Evolutionary conservation across 306 rosid species (phyloP).

Genomic region (Corylus americana): DNA sequence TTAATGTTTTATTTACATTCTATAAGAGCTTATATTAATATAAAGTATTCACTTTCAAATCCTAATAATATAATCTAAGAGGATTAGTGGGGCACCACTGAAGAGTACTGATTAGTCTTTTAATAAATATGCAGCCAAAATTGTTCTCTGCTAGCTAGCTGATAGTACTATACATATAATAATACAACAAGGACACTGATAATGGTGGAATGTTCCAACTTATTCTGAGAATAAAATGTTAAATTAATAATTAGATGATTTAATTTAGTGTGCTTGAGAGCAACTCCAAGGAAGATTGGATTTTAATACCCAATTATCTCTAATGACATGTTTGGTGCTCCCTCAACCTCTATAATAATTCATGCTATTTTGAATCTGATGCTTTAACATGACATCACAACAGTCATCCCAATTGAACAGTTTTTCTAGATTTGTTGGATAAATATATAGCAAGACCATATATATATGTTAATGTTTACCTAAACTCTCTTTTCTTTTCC

Average conservation of each 20-base stretch:
- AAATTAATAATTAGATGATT: neutral
- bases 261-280: neutral
- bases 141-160: slow-evolving; percentile 9
- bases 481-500: too few species aligned
- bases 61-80: slow-evolving; percentile 21
- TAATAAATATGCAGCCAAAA: neutral
- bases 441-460: too few species aligned
- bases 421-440: too few species aligned
- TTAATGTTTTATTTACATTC: slow-evolving; percentile 22
- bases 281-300: neutral
- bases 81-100: slow-evolving; percentile 11
- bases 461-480: too few species aligned
- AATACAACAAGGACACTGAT: slow-evolving; percentile 20
- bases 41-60: slow-evolving; percentile 17
- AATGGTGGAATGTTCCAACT: slow-evolving; percentile 21
- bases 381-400: neutral
- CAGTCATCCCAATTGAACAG: too few species aligned
- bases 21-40: slow-evolving; percentile 1
- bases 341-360: neutral
- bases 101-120: neutral
- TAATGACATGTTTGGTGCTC: neutral
- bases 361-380: neutral
- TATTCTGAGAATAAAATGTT: neutral
- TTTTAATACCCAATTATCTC: neutral
- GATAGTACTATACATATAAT: neutral